phyloP scores from a whole-genome alignment of 129 eudicot genomes.

The Lactuca sativa region DNA sequence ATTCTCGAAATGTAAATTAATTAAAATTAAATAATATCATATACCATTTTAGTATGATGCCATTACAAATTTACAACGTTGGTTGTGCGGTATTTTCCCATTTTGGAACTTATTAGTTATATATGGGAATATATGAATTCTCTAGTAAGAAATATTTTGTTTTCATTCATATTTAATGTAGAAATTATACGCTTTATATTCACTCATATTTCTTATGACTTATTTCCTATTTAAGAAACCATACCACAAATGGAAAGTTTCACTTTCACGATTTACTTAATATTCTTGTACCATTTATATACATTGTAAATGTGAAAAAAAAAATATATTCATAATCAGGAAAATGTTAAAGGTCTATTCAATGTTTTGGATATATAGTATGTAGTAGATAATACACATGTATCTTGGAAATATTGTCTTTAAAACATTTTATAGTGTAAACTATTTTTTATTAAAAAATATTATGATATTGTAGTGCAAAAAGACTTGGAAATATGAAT shows the following conservation, averaged over 20 bases:
- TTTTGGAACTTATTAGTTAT: conserved; percentile 18
- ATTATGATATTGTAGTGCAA: no score
- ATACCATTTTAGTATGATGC: conserved; percentile 29
- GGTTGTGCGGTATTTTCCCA: conserved; percentile 32
- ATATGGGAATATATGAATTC: conserved; percentile 31
- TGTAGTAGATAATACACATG: neutral
- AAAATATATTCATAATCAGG: neutral
- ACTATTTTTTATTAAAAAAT: no score
- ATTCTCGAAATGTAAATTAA: conserved; percentile 19
- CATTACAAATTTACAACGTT: conserved; percentile 18
- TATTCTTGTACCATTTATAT: conserved; percentile 8
- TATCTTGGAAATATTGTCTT: neutral
- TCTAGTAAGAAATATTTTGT: conserved; percentile 33
- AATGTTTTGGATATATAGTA: no score
- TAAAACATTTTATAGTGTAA: no score
- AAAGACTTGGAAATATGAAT: neutral
- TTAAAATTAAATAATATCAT: conserved; percentile 10
- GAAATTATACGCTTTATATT: conserved; percentile 2
- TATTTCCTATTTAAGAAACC: conserved; percentile 20
- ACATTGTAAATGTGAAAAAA: neutral
- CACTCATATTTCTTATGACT: conserved; percentile 14
- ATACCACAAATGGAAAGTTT: conserved; percentile 21
- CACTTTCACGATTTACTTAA: conserved; percentile 25
- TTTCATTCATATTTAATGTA: conserved; percentile 29
- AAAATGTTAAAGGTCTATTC: neutral